Conservation (phyloP, 768 basidiomycete genomes). For the Mycena indigotica region DNA sequence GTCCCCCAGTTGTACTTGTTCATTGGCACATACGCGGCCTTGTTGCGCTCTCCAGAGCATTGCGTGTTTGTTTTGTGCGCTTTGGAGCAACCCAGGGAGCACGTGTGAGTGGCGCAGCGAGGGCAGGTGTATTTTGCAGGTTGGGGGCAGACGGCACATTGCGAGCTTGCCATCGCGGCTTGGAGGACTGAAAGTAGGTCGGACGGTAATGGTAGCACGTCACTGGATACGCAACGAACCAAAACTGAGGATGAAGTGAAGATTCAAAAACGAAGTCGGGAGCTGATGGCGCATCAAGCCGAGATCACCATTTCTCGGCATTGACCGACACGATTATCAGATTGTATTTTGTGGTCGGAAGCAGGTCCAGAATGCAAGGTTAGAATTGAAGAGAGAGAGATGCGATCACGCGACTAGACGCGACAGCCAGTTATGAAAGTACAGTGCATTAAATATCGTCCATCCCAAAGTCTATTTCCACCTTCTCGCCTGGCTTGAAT, state of each 20-base stretch:
- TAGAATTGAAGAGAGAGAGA: too few relatives aligned
- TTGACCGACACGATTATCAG: neutral
- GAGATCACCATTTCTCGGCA: too few relatives aligned
- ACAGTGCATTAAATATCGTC: constrained; percentile 91
- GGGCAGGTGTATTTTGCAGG: constrained; percentile 78
- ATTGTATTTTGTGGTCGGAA: neutral
- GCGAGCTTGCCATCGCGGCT: constrained; percentile 27
- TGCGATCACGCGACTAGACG: too few relatives aligned
- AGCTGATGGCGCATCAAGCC: too few relatives aligned
- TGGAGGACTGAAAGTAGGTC: constrained; percentile 20
- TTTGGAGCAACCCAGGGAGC: constrained; percentile 69
- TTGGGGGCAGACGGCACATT: constrained; percentile 54
- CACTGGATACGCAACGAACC: too few relatives aligned
- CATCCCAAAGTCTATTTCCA: constrained; percentile 86
- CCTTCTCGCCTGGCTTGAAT: constrained; percentile 98
- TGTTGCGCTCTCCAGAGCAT: constrained; percentile 76
- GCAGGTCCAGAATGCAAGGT: neutral
- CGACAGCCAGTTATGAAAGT: too few relatives aligned
- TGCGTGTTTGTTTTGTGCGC: constrained; percentile 63
- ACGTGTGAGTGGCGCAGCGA: constrained; percentile 68
- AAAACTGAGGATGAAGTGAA: too few relatives aligned
- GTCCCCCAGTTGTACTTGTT: constrained; percentile 82
- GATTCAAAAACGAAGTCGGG: too few relatives aligned
- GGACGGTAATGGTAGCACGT: too few relatives aligned
- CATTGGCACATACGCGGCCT: constrained; percentile 74